Evolutionary conservation across 169 alveolate species (phyloP).

Genomic region (Cyclospora cayetanensis): DNA sequence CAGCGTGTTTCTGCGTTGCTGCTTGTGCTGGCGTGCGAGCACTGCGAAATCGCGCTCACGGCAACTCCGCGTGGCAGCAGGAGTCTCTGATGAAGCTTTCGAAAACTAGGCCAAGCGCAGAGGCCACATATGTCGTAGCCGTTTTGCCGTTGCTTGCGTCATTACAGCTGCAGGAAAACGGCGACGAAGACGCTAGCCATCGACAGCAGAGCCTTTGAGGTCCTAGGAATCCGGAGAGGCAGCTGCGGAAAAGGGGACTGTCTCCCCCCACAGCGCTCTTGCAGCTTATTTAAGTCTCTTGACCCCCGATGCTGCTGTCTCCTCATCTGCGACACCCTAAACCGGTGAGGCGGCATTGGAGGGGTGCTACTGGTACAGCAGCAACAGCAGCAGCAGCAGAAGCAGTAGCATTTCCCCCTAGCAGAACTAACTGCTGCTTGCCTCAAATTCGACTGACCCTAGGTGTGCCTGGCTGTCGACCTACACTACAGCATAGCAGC

Average conservation of each 20-base stretch:
- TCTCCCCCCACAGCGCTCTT: neutral
- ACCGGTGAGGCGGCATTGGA: neutral
- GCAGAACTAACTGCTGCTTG: no score
- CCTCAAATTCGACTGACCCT: no score
- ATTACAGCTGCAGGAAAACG: neutral
- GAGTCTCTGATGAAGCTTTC: no score
- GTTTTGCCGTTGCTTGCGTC: neutral
- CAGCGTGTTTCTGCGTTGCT: no score
- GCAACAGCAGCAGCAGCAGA: neutral
- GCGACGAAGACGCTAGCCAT: neutral
- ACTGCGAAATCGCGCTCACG: no score
- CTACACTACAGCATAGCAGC: no score
- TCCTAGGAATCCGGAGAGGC: neutral
- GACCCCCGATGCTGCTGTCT: neutral
- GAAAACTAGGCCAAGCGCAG: no score
- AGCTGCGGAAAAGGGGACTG: no score
- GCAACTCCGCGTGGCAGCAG: no score
- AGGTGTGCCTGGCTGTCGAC: no score
- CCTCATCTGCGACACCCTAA: neutral
- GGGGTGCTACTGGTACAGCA: neutral
- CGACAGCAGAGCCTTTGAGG: neutral
- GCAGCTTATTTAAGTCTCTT: neutral
- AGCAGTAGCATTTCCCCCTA: neutral
- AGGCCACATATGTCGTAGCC: no score
- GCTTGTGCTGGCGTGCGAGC: no score